These are phyloP conservation scores for Vicia villosa DNA, from an alignment of 306 rosid genomes.

Conservation along the genomic window DNA sequence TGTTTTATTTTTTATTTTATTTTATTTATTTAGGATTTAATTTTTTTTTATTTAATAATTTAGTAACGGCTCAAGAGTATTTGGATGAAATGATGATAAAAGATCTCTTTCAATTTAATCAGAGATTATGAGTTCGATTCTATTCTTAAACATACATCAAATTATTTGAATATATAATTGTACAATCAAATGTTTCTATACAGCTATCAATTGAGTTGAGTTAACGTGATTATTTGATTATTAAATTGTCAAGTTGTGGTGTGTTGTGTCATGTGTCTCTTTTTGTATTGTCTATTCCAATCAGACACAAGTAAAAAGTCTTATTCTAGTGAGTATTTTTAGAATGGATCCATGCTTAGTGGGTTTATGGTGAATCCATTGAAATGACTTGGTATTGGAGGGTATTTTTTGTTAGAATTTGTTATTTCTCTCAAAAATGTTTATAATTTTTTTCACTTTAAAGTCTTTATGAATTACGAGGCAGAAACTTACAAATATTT, in stretches of 20 bases:
- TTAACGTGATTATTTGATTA: background rate
- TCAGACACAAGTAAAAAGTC: constrained; percentile 34
- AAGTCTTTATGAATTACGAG: no score
- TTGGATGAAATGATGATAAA: no score
- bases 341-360: background rate
- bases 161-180: no score
- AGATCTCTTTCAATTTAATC: no score
- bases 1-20: background rate
- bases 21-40: background rate
- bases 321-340: constrained; percentile 4
- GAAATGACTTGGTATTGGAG: background rate
- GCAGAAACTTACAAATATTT: no score
- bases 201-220: no score
- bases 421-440: background rate
- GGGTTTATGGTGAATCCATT: background rate
- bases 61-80: no score
- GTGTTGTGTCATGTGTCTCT: constrained; percentile 37
- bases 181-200: no score
- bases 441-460: background rate
- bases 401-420: background rate
- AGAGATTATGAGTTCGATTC: no score
- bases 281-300: constrained; percentile 39
- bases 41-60: background rate
- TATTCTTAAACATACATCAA: no score
- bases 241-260: constrained; percentile 33